These are phyloP conservation scores for Syncephalastrum monosporum DNA, from an alignment of 371 early-diverging fungal species.

Conservation along the genomic window DNA sequence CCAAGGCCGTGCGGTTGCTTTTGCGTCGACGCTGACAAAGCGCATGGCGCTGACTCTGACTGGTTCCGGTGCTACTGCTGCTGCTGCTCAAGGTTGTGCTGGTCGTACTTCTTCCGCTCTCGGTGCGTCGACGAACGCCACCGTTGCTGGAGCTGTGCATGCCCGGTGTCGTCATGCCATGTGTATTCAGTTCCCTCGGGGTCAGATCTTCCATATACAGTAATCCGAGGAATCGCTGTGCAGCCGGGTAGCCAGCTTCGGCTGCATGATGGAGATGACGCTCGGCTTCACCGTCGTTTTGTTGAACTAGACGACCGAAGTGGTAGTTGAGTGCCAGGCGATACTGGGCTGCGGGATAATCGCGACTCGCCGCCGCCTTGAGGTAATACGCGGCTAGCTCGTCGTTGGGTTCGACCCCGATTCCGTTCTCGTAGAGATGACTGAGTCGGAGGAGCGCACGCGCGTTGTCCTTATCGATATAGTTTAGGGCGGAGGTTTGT, in stretches of 20 bases:
- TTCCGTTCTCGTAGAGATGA: slow-evolving; percentile 39
- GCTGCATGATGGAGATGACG: slow-evolving; percentile 35
- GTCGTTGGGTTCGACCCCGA: slow-evolving; percentile 24
- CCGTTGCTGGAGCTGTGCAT: slow-evolving; percentile 10
- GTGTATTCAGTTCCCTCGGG: slow-evolving; percentile 7
- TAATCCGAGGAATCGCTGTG: slow-evolving; percentile 43
- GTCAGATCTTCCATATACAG: slow-evolving; percentile 41
- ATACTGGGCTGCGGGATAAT: slow-evolving; percentile 31
- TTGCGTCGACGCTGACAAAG: slow-evolving; percentile 22
- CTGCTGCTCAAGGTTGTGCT: slow-evolving; percentile 46
- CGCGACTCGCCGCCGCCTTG: slow-evolving; percentile 29
- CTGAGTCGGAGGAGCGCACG: slow-evolving; percentile 40
- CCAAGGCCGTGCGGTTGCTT: slow-evolving; percentile 54
- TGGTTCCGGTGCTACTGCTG: slow-evolving; percentile 37
- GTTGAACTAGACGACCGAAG: slow-evolving; percentile 23
- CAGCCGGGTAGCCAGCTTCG: slow-evolving; percentile 31
- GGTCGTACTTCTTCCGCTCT: slow-evolving; percentile 5
- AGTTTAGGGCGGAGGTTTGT: neutral
- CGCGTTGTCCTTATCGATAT: slow-evolving; percentile 31
- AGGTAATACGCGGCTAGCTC: slow-evolving; percentile 29
- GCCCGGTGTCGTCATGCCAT: slow-evolving; percentile 1
- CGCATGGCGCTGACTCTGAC: slow-evolving; percentile 7
- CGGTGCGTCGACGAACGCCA: slow-evolving; percentile 8
- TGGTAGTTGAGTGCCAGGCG: slow-evolving; percentile 40
- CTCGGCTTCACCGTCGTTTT: slow-evolving; percentile 29